Conservation (phyloP, 176 grass and related monocot species). For the Aegilops longissima region DNA sequence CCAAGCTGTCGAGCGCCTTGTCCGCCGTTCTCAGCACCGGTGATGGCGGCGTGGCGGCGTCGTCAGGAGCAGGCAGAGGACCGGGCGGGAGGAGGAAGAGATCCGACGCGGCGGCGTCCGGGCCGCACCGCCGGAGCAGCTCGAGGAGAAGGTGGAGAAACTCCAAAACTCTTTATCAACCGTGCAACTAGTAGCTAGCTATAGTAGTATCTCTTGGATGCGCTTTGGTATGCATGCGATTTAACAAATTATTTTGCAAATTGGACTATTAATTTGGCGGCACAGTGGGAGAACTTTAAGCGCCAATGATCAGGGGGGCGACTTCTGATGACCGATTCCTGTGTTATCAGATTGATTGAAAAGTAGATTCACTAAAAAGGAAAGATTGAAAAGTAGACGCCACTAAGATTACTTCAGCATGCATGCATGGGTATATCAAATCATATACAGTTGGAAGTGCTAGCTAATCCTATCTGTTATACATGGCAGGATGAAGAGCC, state of each 20-base stretch:
- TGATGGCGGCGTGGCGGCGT: background rate
- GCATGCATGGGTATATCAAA: background rate
- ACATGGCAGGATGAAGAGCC: conserved; percentile 52
- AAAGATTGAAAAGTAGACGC: background rate
- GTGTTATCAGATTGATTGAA: too few relatives aligned
- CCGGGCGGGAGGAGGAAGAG: conserved; percentile 8
- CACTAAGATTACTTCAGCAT: background rate
- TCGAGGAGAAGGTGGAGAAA: conserved; percentile 55
- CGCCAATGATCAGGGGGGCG: too few relatives aligned
- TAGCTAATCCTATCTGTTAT: background rate
- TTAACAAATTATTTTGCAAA: background rate
- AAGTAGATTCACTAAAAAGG: too few relatives aligned
- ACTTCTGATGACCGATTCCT: too few relatives aligned
- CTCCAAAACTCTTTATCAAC: background rate
- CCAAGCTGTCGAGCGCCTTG: conserved; percentile 34
- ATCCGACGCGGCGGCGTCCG: background rate
- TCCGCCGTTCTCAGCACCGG: background rate
- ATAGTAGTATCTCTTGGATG: background rate
- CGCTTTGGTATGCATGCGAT: too few relatives aligned
- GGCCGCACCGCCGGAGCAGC: conserved; percentile 30
- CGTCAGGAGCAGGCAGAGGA: background rate
- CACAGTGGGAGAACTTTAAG: too few relatives aligned
- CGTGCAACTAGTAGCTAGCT: conserved; percentile 3
- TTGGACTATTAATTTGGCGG: background rate
- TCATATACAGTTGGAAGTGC: background rate